A percentile compares a stretch with the other conserved stretches of the same genome.
Evolutionary conservation across 495 filamentous ascomycete genomes (phyloP).

Genomic region (Tuber umbilicatum): DNA sequence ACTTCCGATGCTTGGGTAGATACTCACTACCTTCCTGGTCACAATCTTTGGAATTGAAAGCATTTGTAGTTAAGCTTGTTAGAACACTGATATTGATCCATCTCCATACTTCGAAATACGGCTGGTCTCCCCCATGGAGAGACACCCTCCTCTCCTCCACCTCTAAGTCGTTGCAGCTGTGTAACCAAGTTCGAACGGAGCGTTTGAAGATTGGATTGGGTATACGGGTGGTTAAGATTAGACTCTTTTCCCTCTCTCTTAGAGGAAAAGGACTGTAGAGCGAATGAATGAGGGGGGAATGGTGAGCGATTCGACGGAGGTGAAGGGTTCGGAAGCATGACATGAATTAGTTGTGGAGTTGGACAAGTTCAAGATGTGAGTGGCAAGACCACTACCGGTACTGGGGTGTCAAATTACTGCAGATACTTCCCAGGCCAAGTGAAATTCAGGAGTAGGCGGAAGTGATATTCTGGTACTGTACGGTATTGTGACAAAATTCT

Average conservation of each 20-base stretch:
- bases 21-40: constrained; percentile 65
- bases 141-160: neutral
- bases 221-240: neutral
- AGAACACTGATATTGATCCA: constrained; percentile 84
- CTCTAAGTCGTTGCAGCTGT: neutral
- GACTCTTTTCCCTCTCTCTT: neutral
- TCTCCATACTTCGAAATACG: constrained; percentile 80
- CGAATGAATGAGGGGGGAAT: neutral
- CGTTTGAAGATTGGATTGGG: neutral
- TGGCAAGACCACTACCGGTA: neutral
- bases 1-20: constrained; percentile 80
- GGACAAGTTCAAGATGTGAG: neutral
- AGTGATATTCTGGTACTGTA: neutral
- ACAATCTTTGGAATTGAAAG: constrained; percentile 77
- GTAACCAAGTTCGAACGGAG: neutral
- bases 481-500: neutral
- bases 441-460: neutral
- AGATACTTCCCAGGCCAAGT: neutral
- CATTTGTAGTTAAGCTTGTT: no score
- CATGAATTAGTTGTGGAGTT: neutral
- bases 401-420: neutral
- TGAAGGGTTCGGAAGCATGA: neutral
- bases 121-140: constrained; percentile 66
- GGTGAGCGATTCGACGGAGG: neutral
- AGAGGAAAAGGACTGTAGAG: neutral